Evolutionary conservation across 805 yeast species (phyloP), one percentile per base, ranked within the genome.

Genomic region (Wickerhamiella occidentalis): DNA sequence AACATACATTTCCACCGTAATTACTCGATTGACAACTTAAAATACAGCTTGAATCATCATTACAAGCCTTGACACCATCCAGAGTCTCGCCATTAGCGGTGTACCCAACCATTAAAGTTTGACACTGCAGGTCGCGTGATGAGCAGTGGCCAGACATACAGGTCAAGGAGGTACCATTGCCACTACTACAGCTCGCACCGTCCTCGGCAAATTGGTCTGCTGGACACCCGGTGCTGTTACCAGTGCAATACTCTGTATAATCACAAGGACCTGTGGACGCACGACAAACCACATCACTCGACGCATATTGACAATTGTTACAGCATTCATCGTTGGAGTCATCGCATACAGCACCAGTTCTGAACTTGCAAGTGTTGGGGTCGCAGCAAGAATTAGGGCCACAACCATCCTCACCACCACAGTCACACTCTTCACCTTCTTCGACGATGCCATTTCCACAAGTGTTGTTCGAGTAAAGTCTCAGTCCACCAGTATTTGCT

Each of bases 391-490:
- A 12, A 38, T 61, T 58, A 37, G 41, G 51, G 17, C 52, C 53
- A 45, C 69, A 65, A 2, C 66, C 67, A 11, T 56, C 61, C 8
- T 26, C 60, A n/a, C 66, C 66, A 9, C 69, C 69, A 47, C 69
- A 65, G 48, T 65, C 69, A 49, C 69, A 65, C 17, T 65, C 68
- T 51, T 65, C 69, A 17, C 68, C 69, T 17, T 60, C 68, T 47
- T 65, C 69, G 3, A 65, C 69, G 44, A 65, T 64, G 6, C 69
- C 69, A 50, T 65, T 65, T 3, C 69, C 69, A 42, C 69, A 65
- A 17, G 57, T 61, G 50, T 64, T 62, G 15, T 51, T 56, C 1
- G 66, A 59, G 22, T 59, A 55, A 19, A 64, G 58, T 22, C 52
- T 47, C 43, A 65, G 56, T 2, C 50, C 50, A 9, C 52, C 52